Percentiles rank a stretch among this genome's conserved stretches.
Evolutionary conservation across 345 rosid genomes (phyloP).

Genomic region (Cochlearia excelsa): DNA sequence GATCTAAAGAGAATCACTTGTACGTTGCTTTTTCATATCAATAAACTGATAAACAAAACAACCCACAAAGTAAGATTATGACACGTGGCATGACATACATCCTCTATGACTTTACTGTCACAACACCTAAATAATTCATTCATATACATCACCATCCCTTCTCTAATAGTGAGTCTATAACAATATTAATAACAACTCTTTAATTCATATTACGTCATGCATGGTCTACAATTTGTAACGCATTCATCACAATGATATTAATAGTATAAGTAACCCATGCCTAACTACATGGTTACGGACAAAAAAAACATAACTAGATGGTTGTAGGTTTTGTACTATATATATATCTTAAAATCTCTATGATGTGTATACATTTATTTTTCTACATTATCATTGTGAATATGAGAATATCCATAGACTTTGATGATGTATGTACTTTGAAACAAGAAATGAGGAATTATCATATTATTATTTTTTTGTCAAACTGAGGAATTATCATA

Average conservation of each 20-base stretch:
- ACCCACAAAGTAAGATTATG: slow-evolving; percentile 21
- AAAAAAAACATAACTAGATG: no score
- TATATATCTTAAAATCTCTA: not conserved
- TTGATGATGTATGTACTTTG: slow-evolving; percentile 10
- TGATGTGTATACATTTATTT: slow-evolving; percentile 11
- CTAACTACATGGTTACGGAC: no score
- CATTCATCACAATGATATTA: slow-evolving; percentile 8
- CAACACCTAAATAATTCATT: slow-evolving; percentile 29
- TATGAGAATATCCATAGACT: not conserved
- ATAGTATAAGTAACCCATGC: not conserved
- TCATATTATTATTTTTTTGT: not conserved
- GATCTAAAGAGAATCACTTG: slow-evolving; percentile 10
- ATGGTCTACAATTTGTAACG: slow-evolving; percentile 20
- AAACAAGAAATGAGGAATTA: not conserved
- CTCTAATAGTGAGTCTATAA: slow-evolving; percentile 29
- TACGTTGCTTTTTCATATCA: slow-evolving; percentile 4
- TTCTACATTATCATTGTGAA: slow-evolving; percentile 3
- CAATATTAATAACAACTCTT: not conserved
- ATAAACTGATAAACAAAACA: slow-evolving; percentile 16
- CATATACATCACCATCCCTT: slow-evolving; percentile 26
- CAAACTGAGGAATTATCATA: slow-evolving; percentile 7
- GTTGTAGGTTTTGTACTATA: no score
- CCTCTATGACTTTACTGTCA: slow-evolving; percentile 26
- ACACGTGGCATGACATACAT: slow-evolving; percentile 22
- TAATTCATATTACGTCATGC: not conserved